A percentile compares a stretch with the other conserved stretches of the same genome.
phyloP scores from a whole-genome alignment of 1,284 basidiomycete genomes.

The Tilletia walkeri region DNA sequence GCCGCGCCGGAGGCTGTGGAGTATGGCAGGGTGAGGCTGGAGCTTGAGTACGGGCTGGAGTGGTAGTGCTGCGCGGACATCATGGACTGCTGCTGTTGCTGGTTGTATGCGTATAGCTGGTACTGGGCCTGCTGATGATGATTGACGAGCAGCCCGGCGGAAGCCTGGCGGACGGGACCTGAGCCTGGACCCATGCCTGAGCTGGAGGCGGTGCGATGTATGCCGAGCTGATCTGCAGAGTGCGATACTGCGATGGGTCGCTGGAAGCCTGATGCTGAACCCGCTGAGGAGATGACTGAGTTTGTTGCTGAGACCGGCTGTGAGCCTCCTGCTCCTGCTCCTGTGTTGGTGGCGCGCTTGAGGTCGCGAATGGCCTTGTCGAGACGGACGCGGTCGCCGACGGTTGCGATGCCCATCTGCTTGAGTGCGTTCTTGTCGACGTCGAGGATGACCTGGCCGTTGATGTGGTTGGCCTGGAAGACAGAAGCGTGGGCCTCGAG shows the following conservation, averaged over 20 bases:
- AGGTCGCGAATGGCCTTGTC: constrained; percentile 49
- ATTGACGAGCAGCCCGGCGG: background rate
- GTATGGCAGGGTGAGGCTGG: too few relatives aligned
- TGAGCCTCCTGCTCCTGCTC: too few relatives aligned
- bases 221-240: constrained; percentile 2
- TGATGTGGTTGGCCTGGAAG: constrained; percentile 49
- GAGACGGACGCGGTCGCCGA: constrained; percentile 51
- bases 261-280: background rate
- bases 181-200: background rate
- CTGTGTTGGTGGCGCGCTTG: constrained; percentile 20
- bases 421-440: constrained; percentile 48
- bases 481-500: constrained; percentile 37
- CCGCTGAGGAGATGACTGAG: constrained; percentile 4
- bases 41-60: too few relatives aligned
- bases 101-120: background rate
- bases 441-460: constrained; percentile 45
- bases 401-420: constrained; percentile 52
- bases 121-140: background rate
- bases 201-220: background rate
- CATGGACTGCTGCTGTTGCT: background rate
- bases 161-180: background rate
- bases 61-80: too few relatives aligned
- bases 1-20: too few relatives aligned
- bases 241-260: background rate
- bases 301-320: background rate